Percentiles rank a stretch among this genome's conserved stretches.
phyloP scores from a whole-genome alignment of 1,284 basidiomycete species.

The Heterobasidion occidentale region DNA sequence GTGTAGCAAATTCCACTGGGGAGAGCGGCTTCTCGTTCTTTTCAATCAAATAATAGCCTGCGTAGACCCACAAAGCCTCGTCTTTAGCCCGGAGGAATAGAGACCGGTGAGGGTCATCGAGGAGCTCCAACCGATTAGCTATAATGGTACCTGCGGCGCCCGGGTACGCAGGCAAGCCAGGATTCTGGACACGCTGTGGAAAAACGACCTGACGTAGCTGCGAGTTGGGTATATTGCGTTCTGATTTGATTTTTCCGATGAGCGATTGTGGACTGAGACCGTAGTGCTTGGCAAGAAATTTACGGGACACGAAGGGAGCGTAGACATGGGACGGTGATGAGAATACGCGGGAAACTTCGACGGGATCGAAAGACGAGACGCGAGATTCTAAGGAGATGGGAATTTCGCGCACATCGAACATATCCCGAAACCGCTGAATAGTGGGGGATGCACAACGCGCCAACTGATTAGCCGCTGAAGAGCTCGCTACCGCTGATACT shows the following conservation, averaged over 20 bases:
- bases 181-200: not conserved
- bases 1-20: not conserved
- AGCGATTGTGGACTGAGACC: not conserved
- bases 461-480: no score
- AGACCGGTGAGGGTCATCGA: not conserved
- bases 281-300: not conserved
- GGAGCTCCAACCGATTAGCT: not conserved
- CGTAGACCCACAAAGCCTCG: not conserved
- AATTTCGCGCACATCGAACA: not conserved
- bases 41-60: not conserved
- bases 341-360: not conserved
- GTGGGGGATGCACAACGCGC: no score
- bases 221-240: not conserved
- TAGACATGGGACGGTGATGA: not conserved
- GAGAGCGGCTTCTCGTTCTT: not conserved
- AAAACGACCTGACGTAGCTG: not conserved
- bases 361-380: not conserved
- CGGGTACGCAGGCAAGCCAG: not conserved
- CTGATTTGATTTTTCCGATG: not conserved
- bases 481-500: no score
- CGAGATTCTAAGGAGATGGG: not conserved
- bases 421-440: no score
- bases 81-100: not conserved
- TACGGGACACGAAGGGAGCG: not conserved
- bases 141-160: conserved; percentile 1